These are phyloP conservation scores for Cutaneotrichosporon sp. DNA, from an alignment of 1,284 basidiomycete genomes.

Conservation along the genomic window DNA sequence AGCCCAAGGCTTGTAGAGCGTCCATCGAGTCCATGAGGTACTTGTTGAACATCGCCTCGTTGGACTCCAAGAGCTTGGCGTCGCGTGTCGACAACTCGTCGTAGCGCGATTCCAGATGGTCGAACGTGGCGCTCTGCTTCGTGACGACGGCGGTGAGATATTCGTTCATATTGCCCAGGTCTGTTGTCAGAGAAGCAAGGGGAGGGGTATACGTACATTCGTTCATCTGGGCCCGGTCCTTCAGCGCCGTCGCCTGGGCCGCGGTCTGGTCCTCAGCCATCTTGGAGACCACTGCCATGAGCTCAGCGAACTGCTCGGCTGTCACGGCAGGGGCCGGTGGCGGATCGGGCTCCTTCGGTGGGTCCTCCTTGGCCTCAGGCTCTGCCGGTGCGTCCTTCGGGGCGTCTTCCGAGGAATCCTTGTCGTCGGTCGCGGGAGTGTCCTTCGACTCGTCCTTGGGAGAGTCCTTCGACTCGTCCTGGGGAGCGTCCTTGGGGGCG, in stretches of 20 bases:
- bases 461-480: not conserved
- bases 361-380: not conserved
- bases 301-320: constrained; percentile 35
- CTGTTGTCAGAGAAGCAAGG: not conserved
- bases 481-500: constrained; percentile 1
- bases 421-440: not conserved
- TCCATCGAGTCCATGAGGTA: constrained; percentile 69
- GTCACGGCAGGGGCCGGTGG: not conserved
- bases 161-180: not conserved
- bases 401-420: not conserved
- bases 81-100: not conserved
- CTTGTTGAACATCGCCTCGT: constrained; percentile 62
- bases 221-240: constrained; percentile 13
- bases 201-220: not conserved
- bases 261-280: too few relatives aligned
- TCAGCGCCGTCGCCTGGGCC: constrained; percentile 31
- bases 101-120: not conserved
- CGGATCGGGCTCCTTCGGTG: not conserved
- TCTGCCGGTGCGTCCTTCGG: not conserved
- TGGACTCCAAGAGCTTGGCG: constrained; percentile 58
- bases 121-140: not conserved
- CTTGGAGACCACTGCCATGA: constrained; percentile 21
- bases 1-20: constrained; percentile 64
- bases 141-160: not conserved
- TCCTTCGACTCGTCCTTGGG: too few relatives aligned